These are phyloP conservation scores for Solanum piurae DNA, from an alignment of 257 asterid genomes.

Conservation along the genomic window DNA sequence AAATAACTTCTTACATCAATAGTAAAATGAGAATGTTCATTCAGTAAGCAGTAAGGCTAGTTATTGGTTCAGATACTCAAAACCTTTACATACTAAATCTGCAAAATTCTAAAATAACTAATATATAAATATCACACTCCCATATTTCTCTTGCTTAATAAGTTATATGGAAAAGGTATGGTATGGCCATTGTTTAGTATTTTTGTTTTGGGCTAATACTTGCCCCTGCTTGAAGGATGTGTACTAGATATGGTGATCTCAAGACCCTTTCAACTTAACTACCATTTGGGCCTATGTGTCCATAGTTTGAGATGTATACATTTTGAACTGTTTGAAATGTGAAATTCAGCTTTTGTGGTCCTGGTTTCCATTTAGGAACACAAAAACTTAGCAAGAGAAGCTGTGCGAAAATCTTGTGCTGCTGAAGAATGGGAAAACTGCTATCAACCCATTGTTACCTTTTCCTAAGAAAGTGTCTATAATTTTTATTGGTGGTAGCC, in stretches of 20 bases:
- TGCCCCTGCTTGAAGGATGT: neutral
- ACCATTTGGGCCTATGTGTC: neutral
- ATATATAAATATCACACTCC: too few species aligned
- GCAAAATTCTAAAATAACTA: too few species aligned
- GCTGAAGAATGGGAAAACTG: constrained; percentile 65
- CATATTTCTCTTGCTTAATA: too few species aligned
- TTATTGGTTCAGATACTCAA: too few species aligned
- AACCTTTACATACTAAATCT: too few species aligned
- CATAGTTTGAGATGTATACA: neutral
- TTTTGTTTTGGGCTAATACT: neutral
- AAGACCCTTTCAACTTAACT: neutral
- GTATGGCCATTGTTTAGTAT: neutral
- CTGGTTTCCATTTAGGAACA: constrained; percentile 39
- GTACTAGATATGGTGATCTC: neutral
- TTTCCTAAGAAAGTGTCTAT: constrained; percentile 56
- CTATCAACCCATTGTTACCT: constrained; percentile 42
- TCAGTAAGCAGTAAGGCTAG: too few species aligned
- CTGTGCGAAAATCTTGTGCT: constrained; percentile 72
- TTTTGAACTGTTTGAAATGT: neutral
- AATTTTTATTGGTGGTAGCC: constrained; percentile 68
- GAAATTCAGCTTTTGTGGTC: neutral
- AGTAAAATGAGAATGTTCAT: too few species aligned
- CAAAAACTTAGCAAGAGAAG: constrained; percentile 75
- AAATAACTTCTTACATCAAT: too few species aligned
- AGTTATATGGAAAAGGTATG: too few species aligned